Evolutionary conservation across 441 rosid genomes (phyloP).

Genomic region (Erodium moschatum): DNA sequence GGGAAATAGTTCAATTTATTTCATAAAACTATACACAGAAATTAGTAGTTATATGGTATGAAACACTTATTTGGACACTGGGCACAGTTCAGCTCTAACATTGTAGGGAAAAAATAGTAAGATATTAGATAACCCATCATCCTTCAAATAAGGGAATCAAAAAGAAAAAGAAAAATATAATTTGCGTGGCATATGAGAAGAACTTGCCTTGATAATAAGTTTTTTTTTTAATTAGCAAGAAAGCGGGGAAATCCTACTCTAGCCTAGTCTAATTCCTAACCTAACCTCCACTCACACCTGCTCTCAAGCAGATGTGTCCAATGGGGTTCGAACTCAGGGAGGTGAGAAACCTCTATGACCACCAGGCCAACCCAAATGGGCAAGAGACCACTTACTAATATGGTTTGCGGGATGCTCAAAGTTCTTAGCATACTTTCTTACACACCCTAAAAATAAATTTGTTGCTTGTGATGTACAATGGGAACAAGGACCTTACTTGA

Average conservation of each 20-base stretch:
- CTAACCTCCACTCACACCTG: too few species aligned
- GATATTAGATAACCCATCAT: not conserved
- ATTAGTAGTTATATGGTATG: too few species aligned
- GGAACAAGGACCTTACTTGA: conserved; percentile 47
- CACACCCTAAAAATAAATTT: not conserved
- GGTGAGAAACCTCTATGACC: too few species aligned
- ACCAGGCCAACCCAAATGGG: too few species aligned
- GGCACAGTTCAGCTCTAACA: not conserved
- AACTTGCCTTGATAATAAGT: not conserved
- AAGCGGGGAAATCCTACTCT: too few species aligned
- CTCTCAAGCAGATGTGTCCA: too few species aligned
- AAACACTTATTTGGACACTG: too few species aligned
- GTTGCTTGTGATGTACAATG: conserved; percentile 1
- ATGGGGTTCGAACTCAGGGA: too few species aligned
- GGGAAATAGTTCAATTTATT: too few species aligned
- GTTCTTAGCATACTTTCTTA: not conserved
- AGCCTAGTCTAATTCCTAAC: too few species aligned
- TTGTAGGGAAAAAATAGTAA: not conserved
- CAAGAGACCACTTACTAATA: not conserved
- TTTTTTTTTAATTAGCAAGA: too few species aligned
- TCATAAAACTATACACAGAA: not conserved
- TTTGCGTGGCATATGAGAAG: not conserved
- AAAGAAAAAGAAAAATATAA: not conserved
- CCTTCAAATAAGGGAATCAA: not conserved
- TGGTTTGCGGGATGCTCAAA: not conserved